A percentile compares a stretch with the other conserved stretches of the same genome.
Evolutionary conservation across 1,284 basidiomycete genomes (phyloP).

Genomic region (Stygiomarasmius scandens): DNA sequence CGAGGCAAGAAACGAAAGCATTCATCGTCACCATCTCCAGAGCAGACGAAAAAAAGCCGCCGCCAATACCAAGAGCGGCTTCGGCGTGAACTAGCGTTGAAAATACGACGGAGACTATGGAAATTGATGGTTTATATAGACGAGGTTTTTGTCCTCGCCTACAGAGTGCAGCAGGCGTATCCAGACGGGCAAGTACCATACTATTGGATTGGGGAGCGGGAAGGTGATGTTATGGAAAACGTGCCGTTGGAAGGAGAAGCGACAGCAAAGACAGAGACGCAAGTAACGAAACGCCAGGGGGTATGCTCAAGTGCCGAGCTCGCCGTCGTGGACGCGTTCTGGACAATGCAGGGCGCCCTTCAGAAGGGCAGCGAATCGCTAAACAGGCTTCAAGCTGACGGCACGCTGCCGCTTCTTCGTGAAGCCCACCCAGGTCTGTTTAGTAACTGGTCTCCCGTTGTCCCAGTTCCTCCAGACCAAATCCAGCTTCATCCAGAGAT

Average conservation of each 20-base stretch:
- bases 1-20: background rate
- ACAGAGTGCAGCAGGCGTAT: background rate
- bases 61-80: too few relatives aligned
- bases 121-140: background rate
- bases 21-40: background rate
- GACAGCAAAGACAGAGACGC: background rate
- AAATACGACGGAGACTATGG: background rate
- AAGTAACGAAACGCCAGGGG: background rate
- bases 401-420: background rate
- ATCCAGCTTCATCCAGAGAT: background rate
- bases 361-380: too few relatives aligned
- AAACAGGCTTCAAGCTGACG: too few relatives aligned
- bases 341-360: too few relatives aligned
- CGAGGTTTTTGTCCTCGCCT: background rate
- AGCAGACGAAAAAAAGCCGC: background rate
- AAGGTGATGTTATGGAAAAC: background rate
- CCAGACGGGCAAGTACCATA: background rate
- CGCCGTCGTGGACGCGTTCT: background rate
- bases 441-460: background rate
- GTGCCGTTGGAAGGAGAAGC: background rate
- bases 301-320: background rate
- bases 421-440: background rate
- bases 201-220: background rate
- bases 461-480: background rate
- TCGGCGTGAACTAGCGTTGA: background rate